Evolutionary conservation across 495 filamentous ascomycete species (phyloP).

Genomic region (Daldinia childiae): DNA sequence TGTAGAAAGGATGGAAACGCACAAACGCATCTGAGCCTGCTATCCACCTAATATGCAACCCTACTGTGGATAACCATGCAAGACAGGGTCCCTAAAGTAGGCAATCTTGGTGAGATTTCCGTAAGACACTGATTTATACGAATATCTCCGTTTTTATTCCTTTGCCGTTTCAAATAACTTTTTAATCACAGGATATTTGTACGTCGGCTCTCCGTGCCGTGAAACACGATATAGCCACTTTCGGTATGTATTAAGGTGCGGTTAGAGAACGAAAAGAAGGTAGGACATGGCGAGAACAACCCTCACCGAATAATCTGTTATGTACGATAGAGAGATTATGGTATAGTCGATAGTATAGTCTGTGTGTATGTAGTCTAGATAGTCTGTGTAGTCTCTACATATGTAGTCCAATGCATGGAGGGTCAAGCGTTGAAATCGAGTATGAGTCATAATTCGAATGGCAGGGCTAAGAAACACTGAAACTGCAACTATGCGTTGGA

Average conservation of each 20-base stretch:
- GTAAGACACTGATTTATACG: conserved; percentile 1
- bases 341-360: neutral
- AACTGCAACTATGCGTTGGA: conserved; percentile 22
- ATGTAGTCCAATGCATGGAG: neutral
- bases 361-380: neutral
- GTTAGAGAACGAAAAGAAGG: conserved; percentile 12
- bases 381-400: neutral
- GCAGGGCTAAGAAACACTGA: conserved; percentile 7
- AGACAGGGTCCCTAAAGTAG: conserved; percentile 7
- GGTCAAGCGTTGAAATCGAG: conserved; percentile 1
- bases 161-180: neutral
- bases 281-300: conserved; percentile 23
- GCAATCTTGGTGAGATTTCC: conserved; percentile 25
- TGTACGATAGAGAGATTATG: neutral
- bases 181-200: neutral
- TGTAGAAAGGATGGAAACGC: conserved; percentile 3
- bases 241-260: conserved; percentile 10
- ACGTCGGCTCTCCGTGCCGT: conserved; percentile 13
- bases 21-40: conserved; percentile 6
- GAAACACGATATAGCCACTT: conserved; percentile 22
- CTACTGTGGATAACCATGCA: conserved; percentile 23
- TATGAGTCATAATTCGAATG: conserved; percentile 35
- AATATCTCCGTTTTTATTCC: conserved; percentile 16
- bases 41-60: conserved; percentile 19
- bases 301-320: neutral